Evolutionary conservation across 129 eudicot species (phyloP).

Genomic region (Flaveria bidentis): DNA sequence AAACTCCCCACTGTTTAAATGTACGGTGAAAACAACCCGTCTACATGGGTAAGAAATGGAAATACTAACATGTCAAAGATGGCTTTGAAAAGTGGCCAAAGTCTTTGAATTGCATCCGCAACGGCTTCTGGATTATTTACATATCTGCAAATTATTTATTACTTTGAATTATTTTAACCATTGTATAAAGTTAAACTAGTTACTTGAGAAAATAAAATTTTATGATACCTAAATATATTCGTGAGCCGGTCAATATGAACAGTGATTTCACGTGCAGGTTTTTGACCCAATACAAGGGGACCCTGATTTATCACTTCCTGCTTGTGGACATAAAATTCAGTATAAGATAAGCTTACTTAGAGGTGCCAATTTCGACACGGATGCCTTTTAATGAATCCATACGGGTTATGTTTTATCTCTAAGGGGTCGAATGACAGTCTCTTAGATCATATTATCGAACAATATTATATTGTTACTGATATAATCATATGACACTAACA

Average conservation of each 20-base stretch:
- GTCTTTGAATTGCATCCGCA: conserved; percentile 91
- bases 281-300: conserved; percentile 68
- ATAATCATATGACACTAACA: background rate
- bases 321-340: conserved; percentile 32
- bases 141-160: conserved; percentile 51
- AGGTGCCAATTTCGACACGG: background rate
- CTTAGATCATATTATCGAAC: background rate
- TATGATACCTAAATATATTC: conserved; percentile 73
- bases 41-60: background rate
- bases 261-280: conserved; percentile 82
- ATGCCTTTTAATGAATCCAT: background rate
- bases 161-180: background rate
- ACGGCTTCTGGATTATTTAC: conserved; percentile 98
- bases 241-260: conserved; percentile 96
- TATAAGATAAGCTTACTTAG: conserved; percentile 15
- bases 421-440: background rate
- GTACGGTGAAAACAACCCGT: background rate
- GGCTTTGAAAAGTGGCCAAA: conserved; percentile 95
- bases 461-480: no score
- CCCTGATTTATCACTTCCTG: conserved; percentile 93
- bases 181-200: conserved; percentile 8
- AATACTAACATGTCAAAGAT: conserved; percentile 76
- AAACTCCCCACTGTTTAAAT: no score
- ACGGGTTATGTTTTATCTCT: background rate
- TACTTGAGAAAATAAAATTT: background rate